Evolutionary conservation across 305 asterid genomes (phyloP), one percentile per base, ranked within the genome.

Genomic region (Lippia alba): DNA sequence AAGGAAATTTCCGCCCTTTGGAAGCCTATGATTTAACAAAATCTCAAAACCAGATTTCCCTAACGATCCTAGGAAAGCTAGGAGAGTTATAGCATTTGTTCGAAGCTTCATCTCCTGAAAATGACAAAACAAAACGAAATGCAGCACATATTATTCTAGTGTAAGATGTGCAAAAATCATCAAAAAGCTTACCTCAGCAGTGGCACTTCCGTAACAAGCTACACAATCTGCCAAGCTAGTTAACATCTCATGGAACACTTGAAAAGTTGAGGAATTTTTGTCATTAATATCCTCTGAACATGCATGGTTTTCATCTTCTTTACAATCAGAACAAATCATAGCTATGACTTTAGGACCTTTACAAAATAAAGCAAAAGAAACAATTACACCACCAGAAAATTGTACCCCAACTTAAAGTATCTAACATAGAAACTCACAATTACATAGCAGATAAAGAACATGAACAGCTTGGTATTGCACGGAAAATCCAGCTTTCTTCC

Each of bases 81-180:
- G 87, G 69, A 90, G 79, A 74, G 67, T 74, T 74, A 94, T 80
- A 55, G 94, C 83, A 77, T 86, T 82, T 80, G 84, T 87, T 34
- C 95, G 97, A 71, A 94, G 97, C 90, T 81, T 84, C 89, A 94
- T 76, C 76, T 85, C 97, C 99, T 94, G 96, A 79, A 81, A 74
- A 66, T 0, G 69, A 75, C 30, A 46, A 70, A 61, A 36, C 48
- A 36, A 18, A 64, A 73, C 33, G 66, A 44, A 44, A 24, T 24
- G 30, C 30, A 24, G 30, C 30, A 24, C 30, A n/a, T n/a, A n/a
- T n/a, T n/a, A n/a, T n/a, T n/a, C n/a, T n/a, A n/a, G n/a, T n/a
- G n/a, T n/a, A n/a, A n/a, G n/a, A n/a, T n/a, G n/a, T n/a, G n/a
- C n/a, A n/a, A n/a, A n/a, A n/a, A n/a, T n/a, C n/a, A n/a, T n/a